phyloP scores from a whole-genome alignment of 495 filamentous ascomycete genomes.

The Penicillium ucsense region DNA sequence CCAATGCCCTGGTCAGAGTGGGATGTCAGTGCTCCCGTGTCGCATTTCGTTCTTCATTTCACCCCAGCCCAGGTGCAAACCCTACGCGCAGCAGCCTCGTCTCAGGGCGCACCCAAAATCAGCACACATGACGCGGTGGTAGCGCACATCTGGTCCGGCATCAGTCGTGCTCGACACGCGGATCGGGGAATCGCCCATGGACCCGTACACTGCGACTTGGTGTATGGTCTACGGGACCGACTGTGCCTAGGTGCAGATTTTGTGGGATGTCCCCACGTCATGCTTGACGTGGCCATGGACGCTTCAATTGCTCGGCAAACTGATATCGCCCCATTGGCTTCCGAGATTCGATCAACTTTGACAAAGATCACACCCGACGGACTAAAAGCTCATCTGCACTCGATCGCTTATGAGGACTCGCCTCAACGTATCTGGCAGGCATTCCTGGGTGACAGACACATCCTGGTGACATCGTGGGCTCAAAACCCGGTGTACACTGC shows the following conservation, averaged over 20 bases:
- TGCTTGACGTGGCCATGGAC: conserved; percentile 18
- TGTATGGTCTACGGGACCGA: conserved; percentile 8
- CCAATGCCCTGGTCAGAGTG: not conserved
- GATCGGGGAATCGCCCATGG: conserved; percentile 2
- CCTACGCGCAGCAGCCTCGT: too few relatives aligned
- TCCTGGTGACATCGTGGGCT: conserved; percentile 24
- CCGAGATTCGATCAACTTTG: conserved; percentile 17
- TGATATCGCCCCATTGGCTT: too few relatives aligned
- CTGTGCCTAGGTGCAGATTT: conserved; percentile 13
- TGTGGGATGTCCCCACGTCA: conserved; percentile 16
- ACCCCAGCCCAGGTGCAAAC: too few relatives aligned
- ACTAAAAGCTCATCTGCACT: conserved; percentile 17
- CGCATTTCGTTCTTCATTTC: not conserved
- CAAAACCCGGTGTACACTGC: conserved; percentile 18
- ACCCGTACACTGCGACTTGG: conserved; percentile 17
- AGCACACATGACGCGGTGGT: conserved; percentile 24
- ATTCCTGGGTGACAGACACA: conserved; percentile 20
- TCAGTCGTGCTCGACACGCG: conserved; percentile 17
- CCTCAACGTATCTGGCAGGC: conserved; percentile 28
- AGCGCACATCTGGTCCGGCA: conserved; percentile 22
- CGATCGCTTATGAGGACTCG: conserved; percentile 17
- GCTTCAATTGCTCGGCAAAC: conserved; percentile 3
- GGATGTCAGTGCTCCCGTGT: not conserved
- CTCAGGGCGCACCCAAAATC: not conserved
- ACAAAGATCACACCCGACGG: conserved; percentile 6